These are phyloP conservation scores for Heliocybe sulcata DNA, from an alignment of 1,284 basidiomycete species.

Conservation along the genomic window DNA sequence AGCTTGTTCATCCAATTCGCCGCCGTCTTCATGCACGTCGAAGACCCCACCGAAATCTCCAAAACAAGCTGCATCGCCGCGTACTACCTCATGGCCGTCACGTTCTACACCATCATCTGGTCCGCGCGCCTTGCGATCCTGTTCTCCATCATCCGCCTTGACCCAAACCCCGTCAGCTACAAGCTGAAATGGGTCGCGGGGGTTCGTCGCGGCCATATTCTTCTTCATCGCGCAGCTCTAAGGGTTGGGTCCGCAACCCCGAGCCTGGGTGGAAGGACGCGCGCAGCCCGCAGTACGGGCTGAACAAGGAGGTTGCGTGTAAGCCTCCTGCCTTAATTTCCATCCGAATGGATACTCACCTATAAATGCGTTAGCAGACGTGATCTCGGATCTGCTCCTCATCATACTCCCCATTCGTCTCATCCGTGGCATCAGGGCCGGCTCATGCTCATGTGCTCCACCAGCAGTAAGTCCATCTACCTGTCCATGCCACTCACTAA, in stretches of 20 bases:
- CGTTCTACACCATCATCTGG: slow-evolving; percentile 38
- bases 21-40: slow-evolving; percentile 25
- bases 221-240: slow-evolving; percentile 28
- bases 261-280: slow-evolving; percentile 24
- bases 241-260: slow-evolving; percentile 33
- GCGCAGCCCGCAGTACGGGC: slow-evolving; percentile 27
- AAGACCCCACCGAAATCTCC: slow-evolving; percentile 16
- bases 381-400: slow-evolving; percentile 28
- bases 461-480: slow-evolving; percentile 19
- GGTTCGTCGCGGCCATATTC: slow-evolving; percentile 21
- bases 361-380: slow-evolving; percentile 22
- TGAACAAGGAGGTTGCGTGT: slow-evolving; percentile 30
- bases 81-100: slow-evolving; percentile 35
- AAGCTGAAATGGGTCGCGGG: slow-evolving; percentile 19
- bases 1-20: slow-evolving; percentile 21
- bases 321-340: slow-evolving; percentile 8
- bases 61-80: slow-evolving; percentile 23
- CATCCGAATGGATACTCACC: neutral
- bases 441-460: slow-evolving; percentile 32
- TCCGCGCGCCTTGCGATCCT: slow-evolving; percentile 38
- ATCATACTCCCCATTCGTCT: slow-evolving; percentile 27
- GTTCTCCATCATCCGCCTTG: slow-evolving; percentile 39
- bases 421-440: slow-evolving; percentile 25
- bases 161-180: slow-evolving; percentile 20
- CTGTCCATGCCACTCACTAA: slow-evolving; percentile 10